Evolutionary conservation across 1,284 basidiomycete genomes (phyloP), one percentile per base, ranked within the genome.

Genomic region (Ustilago vetiveriae): DNA sequence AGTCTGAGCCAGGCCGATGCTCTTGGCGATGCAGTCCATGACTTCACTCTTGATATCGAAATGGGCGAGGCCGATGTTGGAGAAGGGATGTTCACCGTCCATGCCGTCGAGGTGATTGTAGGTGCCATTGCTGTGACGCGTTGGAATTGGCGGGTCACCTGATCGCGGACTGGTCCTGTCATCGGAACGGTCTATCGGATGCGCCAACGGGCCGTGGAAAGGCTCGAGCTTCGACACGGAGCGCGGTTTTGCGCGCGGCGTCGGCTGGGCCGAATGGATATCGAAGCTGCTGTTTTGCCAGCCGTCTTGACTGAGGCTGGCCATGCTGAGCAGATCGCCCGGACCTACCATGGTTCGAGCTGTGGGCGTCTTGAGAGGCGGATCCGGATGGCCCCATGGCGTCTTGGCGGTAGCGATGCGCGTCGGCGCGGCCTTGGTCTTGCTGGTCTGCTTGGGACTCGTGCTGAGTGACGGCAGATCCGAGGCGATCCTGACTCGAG

Each of bases 11-110:
- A 99, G 86, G 3, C 95, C 95, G 54, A 99, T 98, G 5, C 93
- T 96, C 82, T 94, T 95, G 1, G 94, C 94, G 59, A 99, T 96
- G 83, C 92, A 96, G 5, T 90, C 90, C 90, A 98, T 94, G 29
- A 99, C 93, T 67, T 92, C 92, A 69, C 93, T 92, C 38, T 92
- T 88, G 32, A 98, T 86, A 77, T 97, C 92, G 77, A 96, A 94
- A 37, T 90, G 88, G 21, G 88, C 87, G 3, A 82, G 75, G 14
- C 62, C 58, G 27, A 58, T 57, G 39, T 36, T 40, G 26, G 52
- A 54, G 48, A 62, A 62, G 13, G 57, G 54, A 27, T 40, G 40
- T 1, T 74, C 68, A n/a, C 41, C 49, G 3, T 63, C 55, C 29
- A 38, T n/a, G 14, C 45, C 62, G 2, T 52, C 49, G 14, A 22